Percentiles rank a stretch among this genome's conserved stretches.
phyloP scores from a whole-genome alignment of 495 filamentous ascomycete species.

The Podospora tetraspora region DNA sequence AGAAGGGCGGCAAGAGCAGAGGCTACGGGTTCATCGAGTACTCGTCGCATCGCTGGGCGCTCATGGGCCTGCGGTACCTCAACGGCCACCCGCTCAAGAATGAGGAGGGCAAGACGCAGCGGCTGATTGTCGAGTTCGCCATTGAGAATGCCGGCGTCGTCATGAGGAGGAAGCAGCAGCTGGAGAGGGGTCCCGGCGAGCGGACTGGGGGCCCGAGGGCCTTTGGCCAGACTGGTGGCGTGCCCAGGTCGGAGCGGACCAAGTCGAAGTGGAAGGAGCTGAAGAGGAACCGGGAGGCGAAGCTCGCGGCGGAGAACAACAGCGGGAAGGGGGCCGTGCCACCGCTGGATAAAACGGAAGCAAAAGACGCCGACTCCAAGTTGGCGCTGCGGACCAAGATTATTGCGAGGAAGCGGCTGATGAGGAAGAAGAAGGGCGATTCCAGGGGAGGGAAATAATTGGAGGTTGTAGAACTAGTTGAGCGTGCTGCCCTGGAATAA shows the following conservation, averaged over 20 bases:
- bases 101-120: constrained; percentile 44
- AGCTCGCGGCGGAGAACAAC: constrained; percentile 10
- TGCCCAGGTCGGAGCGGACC: not conserved
- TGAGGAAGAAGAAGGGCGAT: constrained; percentile 46
- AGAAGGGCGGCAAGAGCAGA: constrained; percentile 64
- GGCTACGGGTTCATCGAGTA: constrained; percentile 99
- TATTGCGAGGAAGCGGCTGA: constrained; percentile 44
- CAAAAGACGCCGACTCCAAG: constrained; percentile 30
- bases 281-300: constrained; percentile 2
- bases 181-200: constrained; percentile 56
- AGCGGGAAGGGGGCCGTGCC: constrained; percentile 12
- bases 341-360: constrained; percentile 17
- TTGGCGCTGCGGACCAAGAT: constrained; percentile 43
- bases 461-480: not conserved
- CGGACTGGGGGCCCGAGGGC: constrained; percentile 11
- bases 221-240: constrained; percentile 2
- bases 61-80: constrained; percentile 92
- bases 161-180: constrained; percentile 63
- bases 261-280: constrained; percentile 7
- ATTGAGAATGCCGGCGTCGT: constrained; percentile 98
- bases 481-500: not conserved
- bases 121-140: constrained; percentile 93
- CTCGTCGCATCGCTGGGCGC: constrained; percentile 82
- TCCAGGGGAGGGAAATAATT: constrained; percentile 25
- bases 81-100: constrained; percentile 71